A percentile compares a stretch with the other conserved stretches of the same genome.
Conservation (phyloP, 805 yeast genomes). For the Isabelozyma rhagii region DNA sequence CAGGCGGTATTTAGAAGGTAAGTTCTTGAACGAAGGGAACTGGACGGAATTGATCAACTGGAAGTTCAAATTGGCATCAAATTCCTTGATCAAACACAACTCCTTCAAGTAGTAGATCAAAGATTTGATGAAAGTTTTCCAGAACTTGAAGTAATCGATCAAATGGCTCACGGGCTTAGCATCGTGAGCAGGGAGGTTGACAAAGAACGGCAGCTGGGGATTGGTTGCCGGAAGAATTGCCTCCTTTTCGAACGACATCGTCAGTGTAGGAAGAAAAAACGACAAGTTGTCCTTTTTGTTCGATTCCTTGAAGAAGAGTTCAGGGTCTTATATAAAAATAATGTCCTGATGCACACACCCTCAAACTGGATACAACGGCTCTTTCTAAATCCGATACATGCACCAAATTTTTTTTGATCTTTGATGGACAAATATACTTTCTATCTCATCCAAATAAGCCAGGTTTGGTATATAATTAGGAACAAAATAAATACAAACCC, state of each 20-base stretch:
- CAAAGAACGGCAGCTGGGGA: slow-evolving; percentile 34
- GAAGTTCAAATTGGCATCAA: slow-evolving; percentile 32
- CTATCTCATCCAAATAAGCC: too few species aligned
- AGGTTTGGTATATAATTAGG: too few species aligned
- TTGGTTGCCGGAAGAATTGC: slow-evolving; percentile 30
- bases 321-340: too few species aligned
- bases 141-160: slow-evolving; percentile 35
- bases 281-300: background rate
- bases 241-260: slow-evolving; percentile 8
- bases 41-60: slow-evolving; percentile 38
- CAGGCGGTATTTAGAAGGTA: slow-evolving; percentile 17
- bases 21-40: slow-evolving; percentile 45
- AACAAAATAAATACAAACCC: too few species aligned
- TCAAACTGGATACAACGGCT: too few species aligned
- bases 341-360: too few species aligned
- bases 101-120: slow-evolving; percentile 38
- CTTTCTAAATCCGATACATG: too few species aligned
- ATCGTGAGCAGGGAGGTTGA: slow-evolving; percentile 36
- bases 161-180: slow-evolving; percentile 38
- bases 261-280: background rate
- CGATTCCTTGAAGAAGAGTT: too few species aligned
- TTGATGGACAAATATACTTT: too few species aligned
- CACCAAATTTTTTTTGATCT: too few species aligned
- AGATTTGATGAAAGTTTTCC: slow-evolving; percentile 38
- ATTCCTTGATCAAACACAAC: slow-evolving; percentile 47